phyloP scores from a whole-genome alignment of 257 asterid genomes.

The Eustoma russellianum region DNA sequence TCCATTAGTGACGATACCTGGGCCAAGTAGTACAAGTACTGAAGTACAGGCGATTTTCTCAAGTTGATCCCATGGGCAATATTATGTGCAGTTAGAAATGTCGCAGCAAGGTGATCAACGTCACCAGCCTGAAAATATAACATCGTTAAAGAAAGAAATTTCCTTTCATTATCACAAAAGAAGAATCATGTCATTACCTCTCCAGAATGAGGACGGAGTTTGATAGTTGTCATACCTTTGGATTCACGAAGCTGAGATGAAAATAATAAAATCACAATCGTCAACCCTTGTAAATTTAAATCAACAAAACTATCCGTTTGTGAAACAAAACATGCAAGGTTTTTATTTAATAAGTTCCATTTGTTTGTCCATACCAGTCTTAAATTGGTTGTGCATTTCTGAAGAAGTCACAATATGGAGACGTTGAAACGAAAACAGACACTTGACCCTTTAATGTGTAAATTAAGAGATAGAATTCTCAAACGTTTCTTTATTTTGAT shows the following conservation, averaged over 20 bases:
- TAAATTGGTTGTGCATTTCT: too few species aligned
- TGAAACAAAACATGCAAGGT: too few species aligned
- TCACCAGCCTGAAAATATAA: slow-evolving; percentile 75
- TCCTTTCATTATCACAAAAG: slow-evolving; percentile 5
- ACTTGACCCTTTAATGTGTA: too few species aligned
- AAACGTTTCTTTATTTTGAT: too few species aligned
- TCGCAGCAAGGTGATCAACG: slow-evolving; percentile 93
- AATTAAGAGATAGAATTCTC: too few species aligned
- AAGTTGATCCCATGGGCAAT: slow-evolving; percentile 95
- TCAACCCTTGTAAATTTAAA: too few species aligned
- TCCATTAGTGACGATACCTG: slow-evolving; percentile 51
- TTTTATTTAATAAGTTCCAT: too few species aligned
- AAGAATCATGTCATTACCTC: slow-evolving; percentile 44
- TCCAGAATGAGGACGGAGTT: slow-evolving; percentile 97
- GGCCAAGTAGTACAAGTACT: slow-evolving; percentile 81
- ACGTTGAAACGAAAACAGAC: too few species aligned
- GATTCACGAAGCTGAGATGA: slow-evolving; percentile 86
- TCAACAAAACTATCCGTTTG: too few species aligned
- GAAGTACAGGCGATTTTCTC: slow-evolving; percentile 92
- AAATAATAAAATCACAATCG: too few species aligned
- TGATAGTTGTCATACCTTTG: slow-evolving; percentile 89
- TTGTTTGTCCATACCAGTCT: too few species aligned
- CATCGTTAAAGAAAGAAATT: slow-evolving; percentile 9
- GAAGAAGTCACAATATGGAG: too few species aligned
- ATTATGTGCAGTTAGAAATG: slow-evolving; percentile 79